phyloP scores from a whole-genome alignment of 1,284 basidiomycete genomes.

The Austroboletus novae-zelandiae region DNA sequence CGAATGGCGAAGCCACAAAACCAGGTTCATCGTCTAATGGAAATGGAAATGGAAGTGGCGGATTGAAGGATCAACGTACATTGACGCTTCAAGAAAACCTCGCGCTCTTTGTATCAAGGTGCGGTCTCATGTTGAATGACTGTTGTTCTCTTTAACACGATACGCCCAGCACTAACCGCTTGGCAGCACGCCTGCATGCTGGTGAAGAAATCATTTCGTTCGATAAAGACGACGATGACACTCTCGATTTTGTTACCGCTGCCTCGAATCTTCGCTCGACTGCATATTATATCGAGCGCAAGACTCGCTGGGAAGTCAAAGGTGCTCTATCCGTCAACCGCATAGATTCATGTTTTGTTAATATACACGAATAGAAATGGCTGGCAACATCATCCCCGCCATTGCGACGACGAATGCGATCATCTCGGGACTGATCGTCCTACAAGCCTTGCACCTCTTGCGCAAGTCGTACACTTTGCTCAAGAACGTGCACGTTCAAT shows the following conservation, averaged over 20 bases:
- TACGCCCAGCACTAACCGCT: constrained; percentile 62
- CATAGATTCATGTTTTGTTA: not conserved
- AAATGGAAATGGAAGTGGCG: constrained; percentile 29
- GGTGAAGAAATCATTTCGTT: constrained; percentile 84
- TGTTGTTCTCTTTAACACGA: constrained; percentile 2
- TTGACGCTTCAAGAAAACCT: constrained; percentile 79
- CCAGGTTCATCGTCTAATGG: constrained; percentile 14
- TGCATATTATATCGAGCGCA: constrained; percentile 85
- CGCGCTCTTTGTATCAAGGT: constrained; percentile 82
- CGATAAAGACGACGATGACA: constrained; percentile 98
- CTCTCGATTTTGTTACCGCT: constrained; percentile 94
- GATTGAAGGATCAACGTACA: constrained; percentile 78
- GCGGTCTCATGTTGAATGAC: constrained; percentile 4
- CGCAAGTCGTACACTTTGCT: constrained; percentile 56
- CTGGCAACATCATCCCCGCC: constrained; percentile 98
- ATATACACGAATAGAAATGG: constrained; percentile 74
- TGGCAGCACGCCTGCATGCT: constrained; percentile 70
- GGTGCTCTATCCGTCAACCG: constrained; percentile 36
- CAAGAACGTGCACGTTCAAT: constrained; percentile 73
- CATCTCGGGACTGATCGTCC: constrained; percentile 90
- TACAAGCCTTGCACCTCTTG: constrained; percentile 87
- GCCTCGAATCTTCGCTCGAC: constrained; percentile 89
- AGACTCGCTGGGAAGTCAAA: constrained; percentile 97
- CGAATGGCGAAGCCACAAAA: constrained; percentile 19
- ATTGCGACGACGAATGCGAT: constrained; percentile 99